phyloP scores from a whole-genome alignment of 768 basidiomycete genomes.

The Tulasnella sp. region DNA sequence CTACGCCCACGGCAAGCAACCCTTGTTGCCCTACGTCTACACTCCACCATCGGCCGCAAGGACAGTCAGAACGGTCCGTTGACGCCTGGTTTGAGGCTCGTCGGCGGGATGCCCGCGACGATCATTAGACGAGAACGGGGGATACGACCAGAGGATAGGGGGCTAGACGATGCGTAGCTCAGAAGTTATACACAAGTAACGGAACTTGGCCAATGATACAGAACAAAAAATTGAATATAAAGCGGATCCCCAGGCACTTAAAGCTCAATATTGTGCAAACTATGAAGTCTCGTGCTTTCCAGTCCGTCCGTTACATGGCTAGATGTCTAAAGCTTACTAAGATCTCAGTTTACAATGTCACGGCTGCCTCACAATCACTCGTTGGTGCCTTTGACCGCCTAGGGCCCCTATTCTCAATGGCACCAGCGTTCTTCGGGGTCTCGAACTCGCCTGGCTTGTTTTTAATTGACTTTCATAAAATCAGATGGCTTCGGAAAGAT shows the following conservation, averaged over 20 bases:
- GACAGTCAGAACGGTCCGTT: conserved; percentile 16
- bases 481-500: no score
- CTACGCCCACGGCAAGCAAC: neutral
- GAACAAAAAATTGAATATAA: no score
- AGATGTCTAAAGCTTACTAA: neutral
- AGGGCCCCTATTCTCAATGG: neutral
- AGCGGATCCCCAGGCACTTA: no score
- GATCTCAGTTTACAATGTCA: neutral
- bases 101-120: conserved; percentile 35
- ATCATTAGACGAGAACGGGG: conserved; percentile 28
- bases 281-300: no score
- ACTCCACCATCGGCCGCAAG: conserved; percentile 2
- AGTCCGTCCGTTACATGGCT: no score
- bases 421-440: neutral
- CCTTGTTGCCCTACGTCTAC: neutral
- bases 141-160: no score
- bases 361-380: neutral
- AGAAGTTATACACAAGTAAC: no score
- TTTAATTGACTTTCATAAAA: no score
- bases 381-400: neutral
- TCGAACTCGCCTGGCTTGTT: no score
- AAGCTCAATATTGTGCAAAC: no score
- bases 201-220: no score
- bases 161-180: no score
- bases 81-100: conserved; percentile 29